A percentile compares a stretch with the other conserved stretches of the same genome.
These are phyloP conservation scores for Nannochloropsis salina DNA, from an alignment of 108 stramenopile species.

Conservation along the genomic window DNA sequence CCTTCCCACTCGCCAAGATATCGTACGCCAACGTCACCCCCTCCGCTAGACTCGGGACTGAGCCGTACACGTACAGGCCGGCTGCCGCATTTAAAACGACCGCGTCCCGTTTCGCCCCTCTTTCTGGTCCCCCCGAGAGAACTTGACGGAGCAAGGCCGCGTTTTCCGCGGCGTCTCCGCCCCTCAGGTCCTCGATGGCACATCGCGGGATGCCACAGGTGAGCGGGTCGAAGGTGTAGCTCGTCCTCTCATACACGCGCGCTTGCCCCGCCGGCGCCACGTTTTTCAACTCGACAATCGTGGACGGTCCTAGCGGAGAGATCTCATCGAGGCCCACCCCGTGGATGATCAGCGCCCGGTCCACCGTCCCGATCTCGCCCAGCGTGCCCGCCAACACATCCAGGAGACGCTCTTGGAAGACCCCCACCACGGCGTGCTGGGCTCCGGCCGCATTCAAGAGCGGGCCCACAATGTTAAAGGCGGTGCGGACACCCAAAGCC, in stretches of 20 bases:
- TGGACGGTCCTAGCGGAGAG: conserved; percentile 84
- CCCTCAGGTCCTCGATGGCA: conserved; percentile 78
- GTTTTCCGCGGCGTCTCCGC: conserved; percentile 87
- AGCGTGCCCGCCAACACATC: conserved; percentile 28
- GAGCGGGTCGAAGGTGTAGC: conserved; percentile 76
- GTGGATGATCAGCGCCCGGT: conserved; percentile 94
- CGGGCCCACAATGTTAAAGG: conserved; percentile 96
- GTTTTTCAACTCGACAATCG: conserved; percentile 69
- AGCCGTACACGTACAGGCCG: conserved; percentile 90
- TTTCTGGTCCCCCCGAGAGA: conserved; percentile 73
- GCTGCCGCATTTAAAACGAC: conserved; percentile 85
- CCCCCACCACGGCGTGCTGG: conserved; percentile 90
- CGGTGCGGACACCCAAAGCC: conserved; percentile 83
- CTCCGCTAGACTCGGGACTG: conserved; percentile 72
- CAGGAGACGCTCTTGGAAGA: conserved; percentile 79
- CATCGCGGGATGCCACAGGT: conserved; percentile 77
- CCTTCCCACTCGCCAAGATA: conserved; percentile 35
- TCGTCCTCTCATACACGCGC: conserved; percentile 64
- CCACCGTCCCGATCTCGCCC: conserved; percentile 50
- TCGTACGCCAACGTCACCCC: conserved; percentile 60
- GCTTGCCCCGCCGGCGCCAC: conserved; percentile 56
- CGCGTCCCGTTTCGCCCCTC: conserved; percentile 83
- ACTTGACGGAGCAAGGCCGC: conserved; percentile 77
- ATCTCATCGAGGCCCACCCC: conserved; percentile 96
- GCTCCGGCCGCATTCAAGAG: conserved; percentile 96